phyloP scores from a whole-genome alignment of 352 stramenopile genomes.

The Phytophthora rubi region DNA sequence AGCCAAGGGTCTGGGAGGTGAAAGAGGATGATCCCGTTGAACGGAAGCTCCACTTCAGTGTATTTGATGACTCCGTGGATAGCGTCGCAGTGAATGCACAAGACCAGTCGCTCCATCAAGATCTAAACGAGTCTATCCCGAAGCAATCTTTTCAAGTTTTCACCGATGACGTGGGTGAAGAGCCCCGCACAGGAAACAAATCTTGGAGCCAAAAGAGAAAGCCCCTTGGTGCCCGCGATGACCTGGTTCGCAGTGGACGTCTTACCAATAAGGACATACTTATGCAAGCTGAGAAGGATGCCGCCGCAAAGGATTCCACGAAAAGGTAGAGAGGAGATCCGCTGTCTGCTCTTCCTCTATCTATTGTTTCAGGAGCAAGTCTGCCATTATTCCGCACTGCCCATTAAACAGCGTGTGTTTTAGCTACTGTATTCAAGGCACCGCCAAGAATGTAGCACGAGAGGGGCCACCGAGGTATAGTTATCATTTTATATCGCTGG shows the following conservation, averaged over 20 bases:
- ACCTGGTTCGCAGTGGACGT: constrained; percentile 58
- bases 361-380: constrained; percentile 20
- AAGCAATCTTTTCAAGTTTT: constrained; percentile 62
- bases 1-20: constrained; percentile 49
- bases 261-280: constrained; percentile 86
- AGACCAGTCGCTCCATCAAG: constrained; percentile 56
- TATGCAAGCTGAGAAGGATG: constrained; percentile 53
- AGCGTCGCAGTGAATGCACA: constrained; percentile 59
- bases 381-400: constrained; percentile 27
- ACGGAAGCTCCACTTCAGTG: constrained; percentile 84
- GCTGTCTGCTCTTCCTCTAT: constrained; percentile 18
- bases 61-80: constrained; percentile 84
- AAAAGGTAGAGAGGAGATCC: constrained; percentile 51
- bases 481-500: constrained; percentile 16
- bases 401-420: constrained; percentile 37
- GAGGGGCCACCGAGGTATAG: constrained; percentile 51
- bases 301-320: constrained; percentile 24
- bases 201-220: constrained; percentile 56
- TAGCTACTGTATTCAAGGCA: constrained; percentile 32
- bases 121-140: constrained; percentile 44
- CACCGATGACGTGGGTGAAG: constrained; percentile 42
- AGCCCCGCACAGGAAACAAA: constrained; percentile 36
- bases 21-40: constrained; percentile 76
- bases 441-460: constrained; percentile 35
- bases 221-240: constrained; percentile 67